phyloP scores from a whole-genome alignment of 192 early-diverging fungal genomes.

The Coemansia sp. region DNA sequence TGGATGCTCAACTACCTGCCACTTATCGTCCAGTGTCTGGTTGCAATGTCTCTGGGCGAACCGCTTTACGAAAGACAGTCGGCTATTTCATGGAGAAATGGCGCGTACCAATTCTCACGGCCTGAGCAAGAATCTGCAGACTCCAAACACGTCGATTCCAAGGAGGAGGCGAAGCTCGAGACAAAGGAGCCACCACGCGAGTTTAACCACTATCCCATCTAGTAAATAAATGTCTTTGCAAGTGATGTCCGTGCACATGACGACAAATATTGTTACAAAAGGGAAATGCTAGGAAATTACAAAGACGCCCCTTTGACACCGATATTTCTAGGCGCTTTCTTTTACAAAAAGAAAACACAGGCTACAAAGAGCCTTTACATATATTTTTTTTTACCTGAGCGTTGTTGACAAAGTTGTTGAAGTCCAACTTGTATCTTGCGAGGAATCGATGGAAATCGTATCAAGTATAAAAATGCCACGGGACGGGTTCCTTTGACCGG shows the following conservation, averaged over 20 bases:
- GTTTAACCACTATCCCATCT: no score
- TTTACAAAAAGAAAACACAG: no score
- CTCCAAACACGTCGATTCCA: not conserved
- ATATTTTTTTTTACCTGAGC: not conserved
- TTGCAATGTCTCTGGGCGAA: slow-evolving; percentile 12
- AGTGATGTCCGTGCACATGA: no score
- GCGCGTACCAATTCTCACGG: not conserved
- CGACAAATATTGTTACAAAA: no score
- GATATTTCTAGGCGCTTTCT: no score
- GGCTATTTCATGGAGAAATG: not conserved
- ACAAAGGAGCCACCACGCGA: not conserved
- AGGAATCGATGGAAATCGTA: not conserved
- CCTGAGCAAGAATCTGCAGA: not conserved
- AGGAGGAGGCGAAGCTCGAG: not conserved
- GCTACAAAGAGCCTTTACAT: not conserved
- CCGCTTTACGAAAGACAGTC: slow-evolving; percentile 8
- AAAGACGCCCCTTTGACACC: no score
- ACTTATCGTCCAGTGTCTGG: slow-evolving; percentile 15
- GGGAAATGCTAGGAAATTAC: no score
- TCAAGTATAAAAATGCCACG: not conserved
- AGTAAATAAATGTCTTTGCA: no score
- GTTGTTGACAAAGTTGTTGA: not conserved
- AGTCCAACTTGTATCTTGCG: no score
- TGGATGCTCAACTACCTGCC: slow-evolving; percentile 19
- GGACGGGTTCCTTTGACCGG: no score